These are phyloP conservation scores for Rachicladosporium sp. DNA, from an alignment of 2,329 filamentous ascomycete species.

Conservation along the genomic window DNA sequence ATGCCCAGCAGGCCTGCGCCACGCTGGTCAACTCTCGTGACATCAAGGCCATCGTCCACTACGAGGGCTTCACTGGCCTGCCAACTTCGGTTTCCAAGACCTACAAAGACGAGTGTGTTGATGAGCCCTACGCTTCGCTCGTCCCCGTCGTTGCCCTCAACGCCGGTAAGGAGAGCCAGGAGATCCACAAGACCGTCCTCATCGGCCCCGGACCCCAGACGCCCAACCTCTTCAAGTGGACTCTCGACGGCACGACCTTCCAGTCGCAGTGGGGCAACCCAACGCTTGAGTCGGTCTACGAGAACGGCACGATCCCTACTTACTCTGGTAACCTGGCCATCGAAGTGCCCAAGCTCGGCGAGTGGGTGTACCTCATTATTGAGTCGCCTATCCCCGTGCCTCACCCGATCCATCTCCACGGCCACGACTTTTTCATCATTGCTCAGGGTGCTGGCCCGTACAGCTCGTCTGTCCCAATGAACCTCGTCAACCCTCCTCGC, in stretches of 20 bases:
- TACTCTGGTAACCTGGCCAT: constrained; percentile 26
- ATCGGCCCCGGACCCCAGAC: constrained; percentile 21
- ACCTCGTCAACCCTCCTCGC: constrained; percentile 21
- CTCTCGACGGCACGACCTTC: constrained; percentile 30
- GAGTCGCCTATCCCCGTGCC: constrained; percentile 24
- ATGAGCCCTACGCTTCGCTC: constrained; percentile 27
- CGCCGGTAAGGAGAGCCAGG: constrained; percentile 15
- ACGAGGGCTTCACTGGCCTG: constrained; percentile 18
- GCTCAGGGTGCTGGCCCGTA: constrained; percentile 19
- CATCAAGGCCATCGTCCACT: constrained; percentile 25
- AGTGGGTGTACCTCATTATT: constrained; percentile 35
- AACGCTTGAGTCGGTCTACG: constrained; percentile 11
- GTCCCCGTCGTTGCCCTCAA: constrained; percentile 22
- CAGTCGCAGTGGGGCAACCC: constrained; percentile 26
- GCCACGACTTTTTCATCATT: constrained; percentile 33
- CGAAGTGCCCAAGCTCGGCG: constrained; percentile 20
- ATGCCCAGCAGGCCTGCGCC: constrained; percentile 28
- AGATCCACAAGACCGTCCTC: constrained; percentile 19
- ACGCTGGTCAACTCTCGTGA: constrained; percentile 8
- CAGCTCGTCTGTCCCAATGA: constrained; percentile 8
- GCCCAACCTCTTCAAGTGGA: constrained; percentile 29
- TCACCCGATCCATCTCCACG: constrained; percentile 18
- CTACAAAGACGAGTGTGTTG: constrained; percentile 24
- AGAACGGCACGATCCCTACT: constrained; percentile 23
- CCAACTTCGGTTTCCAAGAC: constrained; percentile 23